These are phyloP conservation scores for Penicillium sp. DNA, from an alignment of 2,329 filamentous ascomycete genomes.

Conservation along the genomic window DNA sequence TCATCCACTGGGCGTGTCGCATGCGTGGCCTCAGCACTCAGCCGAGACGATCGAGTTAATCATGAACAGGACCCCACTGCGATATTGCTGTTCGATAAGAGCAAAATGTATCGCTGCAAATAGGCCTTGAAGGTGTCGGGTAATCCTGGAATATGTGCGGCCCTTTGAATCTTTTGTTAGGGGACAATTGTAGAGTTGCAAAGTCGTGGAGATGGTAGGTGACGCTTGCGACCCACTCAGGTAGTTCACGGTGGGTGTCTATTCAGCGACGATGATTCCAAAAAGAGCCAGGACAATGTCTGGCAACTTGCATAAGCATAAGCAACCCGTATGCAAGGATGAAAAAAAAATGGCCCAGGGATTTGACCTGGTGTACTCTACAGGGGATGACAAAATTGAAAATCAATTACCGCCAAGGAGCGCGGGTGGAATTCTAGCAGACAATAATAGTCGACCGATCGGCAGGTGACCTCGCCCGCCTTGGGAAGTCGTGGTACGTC, in stretches of 20 bases:
- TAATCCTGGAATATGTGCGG: constrained; percentile 1
- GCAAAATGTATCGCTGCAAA: background rate
- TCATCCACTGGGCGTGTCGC: constrained; percentile 27
- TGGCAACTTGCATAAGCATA: background rate
- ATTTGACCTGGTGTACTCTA: background rate
- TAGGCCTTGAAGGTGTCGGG: background rate
- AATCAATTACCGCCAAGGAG: constrained; percentile 1
- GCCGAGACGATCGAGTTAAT: constrained; percentile 5
- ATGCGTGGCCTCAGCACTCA: constrained; percentile 17
- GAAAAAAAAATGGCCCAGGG: background rate
- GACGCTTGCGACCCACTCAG: constrained; percentile 20
- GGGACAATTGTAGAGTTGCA: constrained; percentile 4
- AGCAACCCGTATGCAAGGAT: background rate
- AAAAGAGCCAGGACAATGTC: background rate
- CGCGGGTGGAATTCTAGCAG: constrained; percentile 4
- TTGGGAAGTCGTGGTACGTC: constrained; percentile 18
- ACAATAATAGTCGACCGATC: constrained; percentile 10
- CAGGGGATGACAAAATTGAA: constrained; percentile 3
- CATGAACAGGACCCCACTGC: constrained; percentile 1
- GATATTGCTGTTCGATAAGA: constrained; percentile 1
- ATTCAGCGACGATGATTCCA: background rate
- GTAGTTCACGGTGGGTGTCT: background rate
- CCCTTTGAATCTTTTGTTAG: constrained; percentile 15
- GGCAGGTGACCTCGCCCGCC: constrained; percentile 22
- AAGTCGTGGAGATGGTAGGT: constrained; percentile 10